Base-by-base conservation (phyloP, 2,329 filamentous ascomycete species). In the Tolypocladium pustulatum region DNA sequence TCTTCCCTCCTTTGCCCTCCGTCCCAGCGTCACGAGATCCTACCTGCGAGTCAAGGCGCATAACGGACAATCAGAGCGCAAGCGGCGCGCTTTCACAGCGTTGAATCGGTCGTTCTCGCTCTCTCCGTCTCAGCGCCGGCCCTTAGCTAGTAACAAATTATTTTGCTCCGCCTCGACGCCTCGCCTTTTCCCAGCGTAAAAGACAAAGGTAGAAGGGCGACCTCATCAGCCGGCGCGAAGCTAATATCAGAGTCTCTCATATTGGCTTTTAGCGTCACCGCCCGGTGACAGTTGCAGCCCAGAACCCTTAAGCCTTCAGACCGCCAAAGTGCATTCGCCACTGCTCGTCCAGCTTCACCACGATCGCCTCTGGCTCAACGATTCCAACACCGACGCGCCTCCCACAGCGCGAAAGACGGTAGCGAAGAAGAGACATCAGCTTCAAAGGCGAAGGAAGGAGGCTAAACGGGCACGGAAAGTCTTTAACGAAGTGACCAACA, bases 251-350 rank as follows among this genome's bases (percentile, higher is more conserved):
- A 38, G 13, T 27, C 38, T 15, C 51, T 22, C 54, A 49, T n/a
- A 51, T 56, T 36, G 32, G 34, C 13, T 51, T 25, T 27, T 57
- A 15, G 20, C 34, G 25, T 37, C 55, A 9, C 56, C 25, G 54
- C 38, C 30, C 32, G 40, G 52, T 49, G 57, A 32, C 57, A 38
- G 13, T 20, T 12, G 22, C 27, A 15, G 37, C 17, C 34, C 27
- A 32, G 4, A 30, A n/a, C 27, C 37, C 43, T 9, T n/a, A 36
- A 40, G 15, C 38, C 56, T 36, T 38, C 9, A 36, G 66, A 74
- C 74, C 82, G 83, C 71, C 81, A 87, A 85, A 71, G 79, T 85
- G 85, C 85, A 88, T 85, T 89, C 85, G 65, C 84, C 84, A 75
- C 81, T 88, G 67, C 86, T 88, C 72, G 77, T 86, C 72, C 81